Conservation (phyloP, 148 eudicot genomes). For the Chenopodium suecicum region DNA sequence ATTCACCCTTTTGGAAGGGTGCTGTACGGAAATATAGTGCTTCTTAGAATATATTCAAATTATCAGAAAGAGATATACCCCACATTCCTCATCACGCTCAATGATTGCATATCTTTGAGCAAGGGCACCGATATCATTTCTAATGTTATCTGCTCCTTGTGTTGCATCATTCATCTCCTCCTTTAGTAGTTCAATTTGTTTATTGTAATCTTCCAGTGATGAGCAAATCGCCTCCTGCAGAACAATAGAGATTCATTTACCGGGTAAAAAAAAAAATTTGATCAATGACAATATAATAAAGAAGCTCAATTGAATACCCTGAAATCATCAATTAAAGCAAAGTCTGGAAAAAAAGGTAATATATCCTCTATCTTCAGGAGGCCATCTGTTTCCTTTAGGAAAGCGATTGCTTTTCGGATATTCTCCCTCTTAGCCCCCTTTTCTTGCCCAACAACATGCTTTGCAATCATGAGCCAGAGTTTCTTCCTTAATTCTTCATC, state of each 20-base stretch:
- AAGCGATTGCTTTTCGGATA: constrained; percentile 95
- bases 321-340: constrained; percentile 94
- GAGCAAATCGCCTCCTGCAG: constrained; percentile 96
- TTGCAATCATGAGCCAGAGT: constrained; percentile 98
- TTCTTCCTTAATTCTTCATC: constrained; percentile 96
- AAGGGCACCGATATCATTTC: constrained; percentile 95
- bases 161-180: constrained; percentile 99
- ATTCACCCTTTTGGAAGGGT: too few species aligned
- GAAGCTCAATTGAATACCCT: constrained; percentile 42
- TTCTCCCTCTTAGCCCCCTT: constrained; percentile 98
- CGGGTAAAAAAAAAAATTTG: not conserved
- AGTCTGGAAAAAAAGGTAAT: constrained; percentile 96
- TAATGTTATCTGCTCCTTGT: constrained; percentile 91
- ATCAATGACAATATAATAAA: not conserved
- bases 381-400: constrained; percentile 97
- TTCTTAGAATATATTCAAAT: not conserved
- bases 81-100: constrained; percentile 94
- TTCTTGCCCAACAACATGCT: constrained; percentile 89
- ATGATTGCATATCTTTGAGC: constrained; percentile 93
- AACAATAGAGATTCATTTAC: constrained; percentile 10
- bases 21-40: too few species aligned
- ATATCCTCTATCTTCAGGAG: constrained; percentile 95
- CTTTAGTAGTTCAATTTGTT: constrained; percentile 88
- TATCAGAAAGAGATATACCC: constrained; percentile 50
- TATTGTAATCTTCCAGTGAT: constrained; percentile 94